Evolutionary conservation across 345 rosid genomes (phyloP), one percentile per base, ranked within the genome.

Genomic region (Jatropha curcas): DNA sequence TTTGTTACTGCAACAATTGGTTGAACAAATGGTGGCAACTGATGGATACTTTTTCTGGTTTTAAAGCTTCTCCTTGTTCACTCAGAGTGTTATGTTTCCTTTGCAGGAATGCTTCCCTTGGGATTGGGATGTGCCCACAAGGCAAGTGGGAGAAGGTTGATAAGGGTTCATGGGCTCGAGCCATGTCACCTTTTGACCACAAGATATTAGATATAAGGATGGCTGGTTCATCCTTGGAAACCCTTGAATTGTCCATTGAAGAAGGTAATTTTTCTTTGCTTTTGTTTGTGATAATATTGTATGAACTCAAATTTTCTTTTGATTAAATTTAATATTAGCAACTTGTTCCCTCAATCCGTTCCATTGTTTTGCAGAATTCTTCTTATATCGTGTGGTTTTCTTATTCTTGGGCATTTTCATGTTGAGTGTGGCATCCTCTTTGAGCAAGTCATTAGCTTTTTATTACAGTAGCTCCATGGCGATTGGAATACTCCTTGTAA

Each of bases 391-490:
- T 25, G 51, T 86, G n/a, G 46, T 90, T 33, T 88, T 94, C 76
- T 82, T 92, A 20, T 43, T 88, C 41, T 17, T 80, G 56, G 98
- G 97, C 73, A 71, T 87, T n/a, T 11, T 89, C 22, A 65, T 94
- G 62, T 63, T 88, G 84, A 88, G 81, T 55, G 82, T 82, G 67
- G 94, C 98, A 68, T 80, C 95, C 46, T 33, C 80, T 14, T 70
- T 90, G 76, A 92, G 98, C 89, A 77, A 88, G 72, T 94, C 98
- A 19, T 75, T 94, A 72, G 85, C 77, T 6, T 92, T 94, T 81
- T 94, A 92, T 86, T 94, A 94, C 76, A 70, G 92, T 81, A 86
- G 98, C 79, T 95, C 97, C 43, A 94, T 94, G 98, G 86, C 89
- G 77, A 78, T 89, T 75, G 98, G 98, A 24, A 76, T 92, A 77